A percentile compares a stretch with the other conserved stretches of the same genome.
phyloP scores from a whole-genome alignment of 768 basidiomycete genomes.

The Boletus barrowsii region DNA sequence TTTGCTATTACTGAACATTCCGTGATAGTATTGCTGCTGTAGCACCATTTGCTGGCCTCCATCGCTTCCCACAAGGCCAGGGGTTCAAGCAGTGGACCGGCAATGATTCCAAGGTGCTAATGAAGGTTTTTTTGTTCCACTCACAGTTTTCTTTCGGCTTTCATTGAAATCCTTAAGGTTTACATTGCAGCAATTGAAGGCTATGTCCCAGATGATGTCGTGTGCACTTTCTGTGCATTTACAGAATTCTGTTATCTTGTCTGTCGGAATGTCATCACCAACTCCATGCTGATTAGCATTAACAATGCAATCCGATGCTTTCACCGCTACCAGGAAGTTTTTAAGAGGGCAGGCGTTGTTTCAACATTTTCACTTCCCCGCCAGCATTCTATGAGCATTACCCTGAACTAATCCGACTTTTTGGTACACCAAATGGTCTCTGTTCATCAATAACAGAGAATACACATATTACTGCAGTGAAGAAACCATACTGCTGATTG shows the following conservation, averaged over 20 bases:
- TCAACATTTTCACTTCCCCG: not conserved
- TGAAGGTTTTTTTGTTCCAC: constrained; percentile 32
- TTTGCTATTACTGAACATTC: not conserved
- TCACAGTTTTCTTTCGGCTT: not conserved
- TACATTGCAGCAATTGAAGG: too few relatives aligned
- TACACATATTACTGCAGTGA: too few relatives aligned
- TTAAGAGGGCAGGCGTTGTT: constrained; percentile 10
- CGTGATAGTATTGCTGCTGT: constrained; percentile 27
- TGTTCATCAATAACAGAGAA: too few relatives aligned
- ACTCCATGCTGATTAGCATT: too few relatives aligned
- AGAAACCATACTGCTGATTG: too few relatives aligned
- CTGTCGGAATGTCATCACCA: too few relatives aligned
- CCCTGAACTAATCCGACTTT: too few relatives aligned
- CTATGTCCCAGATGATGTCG: too few relatives aligned
- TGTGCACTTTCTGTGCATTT: too few relatives aligned
- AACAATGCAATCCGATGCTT: constrained; percentile 2
- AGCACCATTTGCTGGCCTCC: constrained; percentile 25
- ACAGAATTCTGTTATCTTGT: too few relatives aligned
- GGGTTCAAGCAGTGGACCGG: constrained; percentile 41
- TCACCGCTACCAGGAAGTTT: constrained; percentile 21
- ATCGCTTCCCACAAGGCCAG: constrained; percentile 29
- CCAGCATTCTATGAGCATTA: not conserved
- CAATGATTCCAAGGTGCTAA: constrained; percentile 37
- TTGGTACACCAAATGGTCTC: too few relatives aligned
- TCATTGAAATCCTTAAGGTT: constrained; percentile 7